Conservation (phyloP, 75 land plant species). For the Chamaecyparis obtusa region DNA sequence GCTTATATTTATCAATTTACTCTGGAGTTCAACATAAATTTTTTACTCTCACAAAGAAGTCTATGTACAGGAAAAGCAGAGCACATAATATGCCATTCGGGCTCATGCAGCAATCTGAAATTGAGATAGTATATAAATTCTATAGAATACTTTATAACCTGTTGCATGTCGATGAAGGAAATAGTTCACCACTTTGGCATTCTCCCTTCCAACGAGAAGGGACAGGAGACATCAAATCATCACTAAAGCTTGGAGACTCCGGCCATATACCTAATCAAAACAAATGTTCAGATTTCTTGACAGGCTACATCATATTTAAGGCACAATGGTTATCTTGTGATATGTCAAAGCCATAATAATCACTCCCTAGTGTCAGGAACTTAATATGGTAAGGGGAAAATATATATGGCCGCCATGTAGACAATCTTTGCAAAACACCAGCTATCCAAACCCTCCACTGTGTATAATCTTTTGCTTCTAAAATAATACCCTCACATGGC, state of each 20-base stretch:
- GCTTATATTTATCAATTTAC: not conserved
- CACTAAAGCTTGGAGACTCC: slow-evolving; percentile 75
- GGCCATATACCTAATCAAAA: slow-evolving; percentile 79
- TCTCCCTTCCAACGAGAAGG: slow-evolving; percentile 81
- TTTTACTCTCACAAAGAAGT: no score
- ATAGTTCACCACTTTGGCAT: slow-evolving; percentile 64
- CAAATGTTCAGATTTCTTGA: not conserved
- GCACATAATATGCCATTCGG: not conserved
- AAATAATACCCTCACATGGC: not conserved
- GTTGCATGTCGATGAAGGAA: slow-evolving; percentile 63
- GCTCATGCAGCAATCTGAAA: not conserved
- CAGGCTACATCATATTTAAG: not conserved
- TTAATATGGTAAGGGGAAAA: no score
- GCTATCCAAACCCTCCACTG: not conserved
- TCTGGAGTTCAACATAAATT: no score
- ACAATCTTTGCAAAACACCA: not conserved
- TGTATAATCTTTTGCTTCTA: not conserved
- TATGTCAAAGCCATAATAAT: not conserved
- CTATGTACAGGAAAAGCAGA: not conserved
- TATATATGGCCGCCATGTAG: not conserved
- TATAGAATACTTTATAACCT: slow-evolving; percentile 27
- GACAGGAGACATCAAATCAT: slow-evolving; percentile 57
- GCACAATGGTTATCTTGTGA: not conserved
- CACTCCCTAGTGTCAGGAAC: not conserved
- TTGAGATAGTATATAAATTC: not conserved